Evolutionary conservation across 768 basidiomycete genomes (phyloP), one percentile per base, ranked within the genome.

Genomic region (Megacollybia marginata): DNA sequence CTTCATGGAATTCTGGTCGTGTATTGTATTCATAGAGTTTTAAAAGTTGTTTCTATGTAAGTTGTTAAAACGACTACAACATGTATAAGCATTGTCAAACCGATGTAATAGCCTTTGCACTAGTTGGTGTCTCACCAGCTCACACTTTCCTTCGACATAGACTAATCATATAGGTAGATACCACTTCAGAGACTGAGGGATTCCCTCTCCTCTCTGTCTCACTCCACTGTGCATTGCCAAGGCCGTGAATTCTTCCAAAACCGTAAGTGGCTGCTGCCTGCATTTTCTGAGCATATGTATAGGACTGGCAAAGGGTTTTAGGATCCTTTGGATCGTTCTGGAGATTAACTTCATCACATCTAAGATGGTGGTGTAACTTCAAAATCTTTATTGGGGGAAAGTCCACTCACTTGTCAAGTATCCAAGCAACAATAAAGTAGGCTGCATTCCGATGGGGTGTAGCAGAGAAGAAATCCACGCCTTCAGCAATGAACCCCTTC

Each of bases 221-320:
- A 33, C 65, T 61, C 68, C 68, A 69, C 9, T 57, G 53, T 18
- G 59, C 42, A 7, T 51, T 54, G n/a, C 66, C 59, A 4, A 65
- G 52, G 1, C 61, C 57, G 33, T 51, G 50, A 7, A 62, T 40
- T 12, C 56, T 56, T 5, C 63, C 60, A 50, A 69, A 69, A 1
- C 55, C 54, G 47, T 66, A 62, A 0, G 64, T 66, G 42, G 62
- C 58, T 2, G 61, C 54, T 4, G 67, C 68, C 1, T 62, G 44
- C 59, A 71, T 66, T 42, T 69, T 69, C 49, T 69, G 68, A 0
- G 68, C 67, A 61, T 69, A 62, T 1, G 56, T 47, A 38, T 63
- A 69, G 7, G 60, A 56, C 12, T 43, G 52, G 1, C 54, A 48
- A 2, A 53, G 16, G 2, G 48, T 44, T 2, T 19, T 50, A 1